phyloP scores from a whole-genome alignment of 148 eudicot species.

The Hydrangea macrophylla region DNA sequence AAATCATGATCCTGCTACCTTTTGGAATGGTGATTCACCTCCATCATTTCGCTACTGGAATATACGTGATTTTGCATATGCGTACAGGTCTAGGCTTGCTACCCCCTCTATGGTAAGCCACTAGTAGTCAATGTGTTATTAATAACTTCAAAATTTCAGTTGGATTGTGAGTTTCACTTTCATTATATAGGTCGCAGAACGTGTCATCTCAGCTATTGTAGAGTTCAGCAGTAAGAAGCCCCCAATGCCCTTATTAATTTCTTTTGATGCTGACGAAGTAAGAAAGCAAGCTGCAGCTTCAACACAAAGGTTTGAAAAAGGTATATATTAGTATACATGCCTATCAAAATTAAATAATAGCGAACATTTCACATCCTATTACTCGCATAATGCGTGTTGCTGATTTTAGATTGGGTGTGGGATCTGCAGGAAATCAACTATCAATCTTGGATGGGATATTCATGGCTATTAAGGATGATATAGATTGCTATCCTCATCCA shows the following conservation, averaged over 20 bases:
- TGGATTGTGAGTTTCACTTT: background rate
- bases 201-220: slow-evolving; percentile 68
- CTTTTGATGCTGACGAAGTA: slow-evolving; percentile 71
- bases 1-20: slow-evolving; percentile 52
- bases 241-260: slow-evolving; percentile 63
- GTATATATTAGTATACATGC: slow-evolving; percentile 31
- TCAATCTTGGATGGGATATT: slow-evolving; percentile 91
- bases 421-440: slow-evolving; percentile 67
- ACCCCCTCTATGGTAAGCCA: slow-evolving; percentile 73
- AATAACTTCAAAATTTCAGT: slow-evolving; percentile 7
- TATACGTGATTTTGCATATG: slow-evolving; percentile 88
- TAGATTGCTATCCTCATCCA: slow-evolving; percentile 88
- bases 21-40: slow-evolving; percentile 45
- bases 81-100: slow-evolving; percentile 69
- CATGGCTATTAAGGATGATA: slow-evolving; percentile 95
- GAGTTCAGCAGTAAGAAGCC: slow-evolving; percentile 76
- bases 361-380: slow-evolving; percentile 4
- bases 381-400: background rate
- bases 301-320: slow-evolving; percentile 85
- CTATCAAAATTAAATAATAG: no score
- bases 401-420: slow-evolving; percentile 5
- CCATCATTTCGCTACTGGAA: slow-evolving; percentile 82
- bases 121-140: slow-evolving; percentile 2
- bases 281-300: slow-evolving; percentile 95
- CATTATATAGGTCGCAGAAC: slow-evolving; percentile 72